Percentiles rank a stretch among this genome's conserved stretches.
These are phyloP conservation scores for Penicillium cosmopolitanum DNA, from an alignment of 495 filamentous ascomycete genomes.

Conservation along the genomic window DNA sequence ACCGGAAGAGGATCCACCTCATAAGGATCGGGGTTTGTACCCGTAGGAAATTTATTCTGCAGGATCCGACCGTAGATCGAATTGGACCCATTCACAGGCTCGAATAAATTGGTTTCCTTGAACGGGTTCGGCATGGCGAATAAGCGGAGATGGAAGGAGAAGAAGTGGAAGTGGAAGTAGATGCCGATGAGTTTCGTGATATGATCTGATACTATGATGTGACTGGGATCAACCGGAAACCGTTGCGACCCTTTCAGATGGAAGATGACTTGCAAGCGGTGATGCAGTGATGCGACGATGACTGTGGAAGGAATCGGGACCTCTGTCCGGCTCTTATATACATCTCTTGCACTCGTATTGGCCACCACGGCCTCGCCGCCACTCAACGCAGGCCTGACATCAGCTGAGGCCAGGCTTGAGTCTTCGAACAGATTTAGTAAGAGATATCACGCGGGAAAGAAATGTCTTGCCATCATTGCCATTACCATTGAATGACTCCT, in stretches of 20 bases:
- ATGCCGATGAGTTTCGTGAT: background rate
- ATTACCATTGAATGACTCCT: too few species aligned
- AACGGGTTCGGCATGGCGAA: background rate
- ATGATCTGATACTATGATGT: background rate
- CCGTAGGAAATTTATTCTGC: background rate
- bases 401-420: background rate
- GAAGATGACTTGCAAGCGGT: background rate
- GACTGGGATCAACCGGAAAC: background rate
- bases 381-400: conserved; percentile 15
- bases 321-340: conserved; percentile 16
- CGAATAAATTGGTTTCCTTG: background rate
- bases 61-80: background rate
- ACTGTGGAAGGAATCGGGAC: conserved; percentile 7
- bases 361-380: background rate
- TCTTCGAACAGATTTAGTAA: background rate
- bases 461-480: too few species aligned
- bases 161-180: background rate
- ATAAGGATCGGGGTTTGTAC: background rate
- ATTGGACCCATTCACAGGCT: background rate
- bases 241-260: background rate
- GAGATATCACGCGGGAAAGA: background rate
- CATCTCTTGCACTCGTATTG: background rate
- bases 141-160: background rate
- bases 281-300: conserved; percentile 8
- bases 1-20: background rate